phyloP scores from a whole-genome alignment of 2,329 filamentous ascomycete genomes.

The Rhinocladiella mackenziei region DNA sequence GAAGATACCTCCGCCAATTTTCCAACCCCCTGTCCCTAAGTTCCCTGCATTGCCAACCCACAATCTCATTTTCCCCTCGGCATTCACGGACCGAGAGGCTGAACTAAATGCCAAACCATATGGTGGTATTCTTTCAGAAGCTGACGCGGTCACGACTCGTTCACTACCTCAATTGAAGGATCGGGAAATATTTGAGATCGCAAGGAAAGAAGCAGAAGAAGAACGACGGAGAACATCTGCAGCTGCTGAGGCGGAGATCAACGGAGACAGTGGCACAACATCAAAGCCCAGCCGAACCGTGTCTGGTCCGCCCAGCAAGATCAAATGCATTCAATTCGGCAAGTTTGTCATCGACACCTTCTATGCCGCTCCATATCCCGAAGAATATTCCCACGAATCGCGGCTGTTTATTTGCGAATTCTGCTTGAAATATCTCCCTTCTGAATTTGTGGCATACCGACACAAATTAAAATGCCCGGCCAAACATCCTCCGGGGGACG shows the following conservation, averaged over 20 bases:
- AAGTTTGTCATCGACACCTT: slow-evolving; percentile 98
- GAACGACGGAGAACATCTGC: slow-evolving; percentile 66
- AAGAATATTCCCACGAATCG: slow-evolving; percentile 94
- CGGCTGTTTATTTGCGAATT: slow-evolving; percentile 99
- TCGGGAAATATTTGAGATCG: slow-evolving; percentile 80
- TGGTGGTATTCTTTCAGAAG: slow-evolving; percentile 83
- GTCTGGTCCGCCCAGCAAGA: slow-evolving; percentile 86
- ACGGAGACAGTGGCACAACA: slow-evolving; percentile 61
- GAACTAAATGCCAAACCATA: slow-evolving; percentile 92
- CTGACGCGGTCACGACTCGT: slow-evolving; percentile 84
- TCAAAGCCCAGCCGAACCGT: slow-evolving; percentile 66
- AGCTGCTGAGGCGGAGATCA: slow-evolving; percentile 52
- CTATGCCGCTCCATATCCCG: slow-evolving; percentile 97
- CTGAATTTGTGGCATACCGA: slow-evolving; percentile 94
- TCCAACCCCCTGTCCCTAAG: slow-evolving; percentile 46
- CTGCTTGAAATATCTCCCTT: slow-evolving; percentile 99
- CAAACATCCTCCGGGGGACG: slow-evolving; percentile 94
- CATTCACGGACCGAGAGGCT: slow-evolving; percentile 78
- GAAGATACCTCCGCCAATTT: slow-evolving; percentile 42
- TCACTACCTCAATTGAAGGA: slow-evolving; percentile 79
- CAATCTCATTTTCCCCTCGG: slow-evolving; percentile 50
- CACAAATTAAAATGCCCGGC: slow-evolving; percentile 96
- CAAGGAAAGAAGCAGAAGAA: slow-evolving; percentile 85
- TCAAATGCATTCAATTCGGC: slow-evolving; percentile 97
- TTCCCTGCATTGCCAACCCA: slow-evolving; percentile 30